Evolutionary conservation across 2,329 filamentous ascomycete species (phyloP).

Genomic region (Rutstroemia sp.): DNA sequence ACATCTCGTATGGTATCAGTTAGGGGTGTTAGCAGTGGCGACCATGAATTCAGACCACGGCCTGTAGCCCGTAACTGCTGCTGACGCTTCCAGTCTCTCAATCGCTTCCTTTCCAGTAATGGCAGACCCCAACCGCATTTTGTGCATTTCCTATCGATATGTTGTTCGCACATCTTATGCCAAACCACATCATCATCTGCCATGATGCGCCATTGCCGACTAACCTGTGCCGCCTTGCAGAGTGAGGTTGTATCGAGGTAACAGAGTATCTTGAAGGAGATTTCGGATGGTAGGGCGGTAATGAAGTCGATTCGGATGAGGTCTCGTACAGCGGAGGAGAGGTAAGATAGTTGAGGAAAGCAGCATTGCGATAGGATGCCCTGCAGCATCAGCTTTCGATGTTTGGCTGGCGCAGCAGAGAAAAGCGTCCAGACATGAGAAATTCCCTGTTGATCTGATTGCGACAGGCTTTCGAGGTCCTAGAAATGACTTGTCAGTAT

Average conservation of each 20-base stretch:
- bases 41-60: constrained; percentile 46
- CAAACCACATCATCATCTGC: constrained; percentile 98
- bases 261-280: constrained; percentile 88
- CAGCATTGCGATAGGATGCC: constrained; percentile 95
- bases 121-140: constrained; percentile 96
- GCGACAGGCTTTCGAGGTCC: constrained; percentile 75
- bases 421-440: constrained; percentile 97
- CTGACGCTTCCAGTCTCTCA: constrained; percentile 72
- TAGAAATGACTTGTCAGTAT: constrained; percentile 30
- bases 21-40: constrained; percentile 42
- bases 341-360: constrained; percentile 90
- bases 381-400: constrained; percentile 92
- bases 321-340: constrained; percentile 84
- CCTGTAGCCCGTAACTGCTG: constrained; percentile 64
- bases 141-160: constrained; percentile 87
- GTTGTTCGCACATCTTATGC: constrained; percentile 97
- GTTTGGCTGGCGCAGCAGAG: constrained; percentile 87
- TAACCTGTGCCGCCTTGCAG: constrained; percentile 94
- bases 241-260: constrained; percentile 90
- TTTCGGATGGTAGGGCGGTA: constrained; percentile 76
- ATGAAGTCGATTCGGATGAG: constrained; percentile 98
- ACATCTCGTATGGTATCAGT: constrained; percentile 29
- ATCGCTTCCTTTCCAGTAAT: constrained; percentile 76
- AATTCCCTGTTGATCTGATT: constrained; percentile 87
- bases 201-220: constrained; percentile 74